Base-by-base conservation (phyloP, 495 filamentous ascomycete genomes). In the Annulohypoxylon nitens region DNA sequence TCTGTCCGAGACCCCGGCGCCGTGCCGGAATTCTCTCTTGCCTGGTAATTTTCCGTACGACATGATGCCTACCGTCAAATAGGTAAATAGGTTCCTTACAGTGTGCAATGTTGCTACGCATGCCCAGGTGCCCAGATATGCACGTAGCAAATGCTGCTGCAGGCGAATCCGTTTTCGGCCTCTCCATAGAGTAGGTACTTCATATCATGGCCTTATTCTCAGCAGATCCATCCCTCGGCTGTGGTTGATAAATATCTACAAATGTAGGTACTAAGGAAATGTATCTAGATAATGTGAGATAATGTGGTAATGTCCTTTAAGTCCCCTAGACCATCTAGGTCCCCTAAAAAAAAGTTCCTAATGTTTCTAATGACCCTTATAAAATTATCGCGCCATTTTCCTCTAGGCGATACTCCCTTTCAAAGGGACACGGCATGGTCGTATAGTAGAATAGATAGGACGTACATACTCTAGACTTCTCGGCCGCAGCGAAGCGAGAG, bases 131-230 rank as follows among this genome's bases (percentile, higher is more conserved):
- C 47, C 43, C 61, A 63, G 48, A 14, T 33, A 63, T 57, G 48
- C 43, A 50, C 55, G 37, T 55, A 64, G 51, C 30, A 54, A 60
- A 33, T 53, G 30, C 20, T 30, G 43, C 48, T 67, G 39, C 61
- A 50, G 45, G 23, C n/a, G 50, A 67, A 53, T 75, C 67, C 67
- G 72, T 39, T 64, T 61, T 75, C 72, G 72, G 72, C 50, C 45
- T 59, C 47, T 63, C 67, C 59, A 60, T 67, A 59, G 18, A 60
- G 63, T 60, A 67, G 20, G 47, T 66, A 57, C 45, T 23, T 37
- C 20, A 60, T 43, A 41, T 3, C 33, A 65, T 74, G 71, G 67
- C 58, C 67, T 64, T 34, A 74, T 70, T 12, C 67, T 70, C 67
- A 71, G 51, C 37, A 68, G 58, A 59, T 18, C 43, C 16, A 47